A percentile compares a stretch with the other conserved stretches of the same genome.
phyloP scores from a whole-genome alignment of 1,139 yeast genomes.

The Kodamaea ohmeri region DNA sequence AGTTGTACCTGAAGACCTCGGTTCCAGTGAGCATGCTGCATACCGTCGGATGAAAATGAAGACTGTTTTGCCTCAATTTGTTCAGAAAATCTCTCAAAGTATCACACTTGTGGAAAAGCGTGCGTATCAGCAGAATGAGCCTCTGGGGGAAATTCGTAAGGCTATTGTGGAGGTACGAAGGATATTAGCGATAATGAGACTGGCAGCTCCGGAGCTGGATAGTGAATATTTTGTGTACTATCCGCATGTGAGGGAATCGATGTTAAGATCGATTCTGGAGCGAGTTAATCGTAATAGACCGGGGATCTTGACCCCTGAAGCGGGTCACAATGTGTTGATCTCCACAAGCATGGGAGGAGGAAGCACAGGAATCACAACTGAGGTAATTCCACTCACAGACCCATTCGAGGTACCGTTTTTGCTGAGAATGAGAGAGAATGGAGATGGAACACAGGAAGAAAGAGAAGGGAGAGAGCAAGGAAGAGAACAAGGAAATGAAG shows the following conservation, averaged over 20 bases:
- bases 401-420: constrained; percentile 7
- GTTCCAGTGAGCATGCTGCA: constrained; percentile 14
- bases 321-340: constrained; percentile 37
- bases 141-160: constrained; percentile 21
- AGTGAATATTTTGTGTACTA: constrained; percentile 29
- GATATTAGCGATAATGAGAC: constrained; percentile 26
- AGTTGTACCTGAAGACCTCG: constrained; percentile 24
- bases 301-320: constrained; percentile 39
- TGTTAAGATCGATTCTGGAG: constrained; percentile 29
- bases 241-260: constrained; percentile 26
- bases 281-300: constrained; percentile 37
- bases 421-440: constrained; percentile 5
- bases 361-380: not conserved
- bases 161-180: constrained; percentile 30
- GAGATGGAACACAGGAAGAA: constrained; percentile 1
- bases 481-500: no score
- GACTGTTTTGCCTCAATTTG: constrained; percentile 39
- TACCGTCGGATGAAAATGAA: constrained; percentile 24
- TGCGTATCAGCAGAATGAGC: constrained; percentile 38
- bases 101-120: constrained; percentile 40
- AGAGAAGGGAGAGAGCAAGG: no score
- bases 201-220: constrained; percentile 28
- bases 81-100: constrained; percentile 36
- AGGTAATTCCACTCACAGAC: constrained; percentile 6
- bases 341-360: constrained; percentile 28